Percentiles rank a stretch among this genome's conserved stretches.
Conservation (phyloP, 768 basidiomycete genomes). For the Candolleomyces eurysporus region DNA sequence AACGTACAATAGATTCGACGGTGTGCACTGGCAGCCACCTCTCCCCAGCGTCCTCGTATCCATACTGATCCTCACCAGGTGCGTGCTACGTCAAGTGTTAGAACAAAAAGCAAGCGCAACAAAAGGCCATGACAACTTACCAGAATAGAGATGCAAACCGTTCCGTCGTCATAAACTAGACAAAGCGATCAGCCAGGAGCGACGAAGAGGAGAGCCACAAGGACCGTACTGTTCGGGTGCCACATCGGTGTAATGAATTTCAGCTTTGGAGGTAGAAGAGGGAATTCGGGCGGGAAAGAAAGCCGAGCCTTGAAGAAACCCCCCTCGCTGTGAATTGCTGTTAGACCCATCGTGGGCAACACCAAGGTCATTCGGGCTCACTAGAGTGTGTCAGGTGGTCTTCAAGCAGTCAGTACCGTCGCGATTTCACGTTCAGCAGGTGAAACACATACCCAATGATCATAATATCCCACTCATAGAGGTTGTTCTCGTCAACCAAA, state of each 20-base stretch:
- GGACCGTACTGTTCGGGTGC: constrained; percentile 90
- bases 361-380: constrained; percentile 33
- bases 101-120: constrained; percentile 2
- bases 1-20: constrained; percentile 87
- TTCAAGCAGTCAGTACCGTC: constrained; percentile 26
- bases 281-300: constrained; percentile 88
- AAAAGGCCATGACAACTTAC: constrained; percentile 36
- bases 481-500: constrained; percentile 90
- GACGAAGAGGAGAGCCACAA: background rate
- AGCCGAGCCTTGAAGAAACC: constrained; percentile 93
- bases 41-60: constrained; percentile 96
- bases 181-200: constrained; percentile 9
- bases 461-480: constrained; percentile 96
- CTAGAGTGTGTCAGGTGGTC: constrained; percentile 93
- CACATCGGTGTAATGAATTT: constrained; percentile 93
- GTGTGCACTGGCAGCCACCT: constrained; percentile 98
- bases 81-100: constrained; percentile 60
- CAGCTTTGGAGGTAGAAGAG: constrained; percentile 92
- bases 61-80: constrained; percentile 94
- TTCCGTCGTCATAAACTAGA: constrained; percentile 88
- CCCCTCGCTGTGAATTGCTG: constrained; percentile 68
- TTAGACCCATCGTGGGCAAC: constrained; percentile 9
- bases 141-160: constrained; percentile 95
- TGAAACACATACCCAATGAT: constrained; percentile 75
- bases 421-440: background rate